These are phyloP conservation scores for Lasiosphaeria miniovina DNA, from an alignment of 495 filamentous ascomycete species.

Conservation along the genomic window DNA sequence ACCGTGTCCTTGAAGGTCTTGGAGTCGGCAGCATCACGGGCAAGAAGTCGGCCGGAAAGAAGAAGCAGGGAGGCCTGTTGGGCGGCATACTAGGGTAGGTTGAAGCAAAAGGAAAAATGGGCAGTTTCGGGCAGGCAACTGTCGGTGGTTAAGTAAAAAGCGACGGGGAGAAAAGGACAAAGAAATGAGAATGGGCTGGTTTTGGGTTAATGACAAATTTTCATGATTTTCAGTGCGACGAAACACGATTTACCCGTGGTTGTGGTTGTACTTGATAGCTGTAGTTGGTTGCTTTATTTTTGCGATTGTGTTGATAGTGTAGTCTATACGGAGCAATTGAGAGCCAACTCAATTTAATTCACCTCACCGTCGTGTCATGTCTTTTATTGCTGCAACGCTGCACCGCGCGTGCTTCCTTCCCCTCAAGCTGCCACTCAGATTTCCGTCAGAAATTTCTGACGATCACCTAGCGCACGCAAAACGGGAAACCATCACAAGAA, in stretches of 20 bases:
- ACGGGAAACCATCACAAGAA: background rate
- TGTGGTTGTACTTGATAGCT: background rate
- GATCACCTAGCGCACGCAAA: too few species aligned
- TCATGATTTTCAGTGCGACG: background rate
- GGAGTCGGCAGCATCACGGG: slow-evolving; percentile 62
- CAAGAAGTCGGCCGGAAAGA: slow-evolving; percentile 30
- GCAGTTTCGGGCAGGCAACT: too few species aligned
- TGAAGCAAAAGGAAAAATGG: background rate
- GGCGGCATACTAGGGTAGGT: slow-evolving; percentile 28
- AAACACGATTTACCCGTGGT: background rate
- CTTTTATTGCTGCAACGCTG: too few species aligned
- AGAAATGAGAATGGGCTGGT: background rate
- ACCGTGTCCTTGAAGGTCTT: slow-evolving; percentile 70
- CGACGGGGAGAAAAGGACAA: background rate
- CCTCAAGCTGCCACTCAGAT: background rate
- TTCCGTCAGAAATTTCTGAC: background rate
- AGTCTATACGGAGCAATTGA: too few species aligned
- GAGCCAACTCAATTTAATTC: too few species aligned
- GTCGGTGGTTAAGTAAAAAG: background rate
- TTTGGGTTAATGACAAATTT: background rate
- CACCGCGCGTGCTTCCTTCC: too few species aligned
- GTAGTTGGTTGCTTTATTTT: background rate
- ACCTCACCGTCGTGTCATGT: too few species aligned
- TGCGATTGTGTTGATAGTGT: background rate
- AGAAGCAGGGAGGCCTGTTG: slow-evolving; percentile 33